These are phyloP conservation scores for Cytospora piceicola DNA, from an alignment of 2,329 filamentous ascomycete species.

Conservation along the genomic window DNA sequence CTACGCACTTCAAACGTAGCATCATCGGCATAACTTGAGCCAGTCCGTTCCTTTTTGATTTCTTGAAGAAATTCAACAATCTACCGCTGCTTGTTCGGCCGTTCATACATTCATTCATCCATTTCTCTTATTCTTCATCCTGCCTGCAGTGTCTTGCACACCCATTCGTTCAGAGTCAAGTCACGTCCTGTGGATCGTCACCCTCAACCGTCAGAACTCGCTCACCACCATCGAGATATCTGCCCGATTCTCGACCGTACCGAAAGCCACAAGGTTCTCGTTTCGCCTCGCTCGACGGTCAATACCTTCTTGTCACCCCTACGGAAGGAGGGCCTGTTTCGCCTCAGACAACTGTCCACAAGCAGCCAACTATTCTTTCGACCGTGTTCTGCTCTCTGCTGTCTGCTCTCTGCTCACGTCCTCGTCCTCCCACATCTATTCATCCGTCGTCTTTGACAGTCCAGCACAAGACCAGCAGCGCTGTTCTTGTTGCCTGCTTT, in stretches of 20 bases:
- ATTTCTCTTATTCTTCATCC: slow-evolving; percentile 14
- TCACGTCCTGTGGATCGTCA: slow-evolving; percentile 6
- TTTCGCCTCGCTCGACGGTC: slow-evolving; percentile 20
- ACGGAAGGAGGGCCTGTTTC: slow-evolving; percentile 26
- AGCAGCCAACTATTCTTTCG: slow-evolving; percentile 2
- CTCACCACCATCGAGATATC: slow-evolving; percentile 8
- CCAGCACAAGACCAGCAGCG: slow-evolving; percentile 37
- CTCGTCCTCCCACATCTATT: slow-evolving; percentile 18
- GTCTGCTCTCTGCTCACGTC: slow-evolving; percentile 7
- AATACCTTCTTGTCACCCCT: slow-evolving; percentile 34
- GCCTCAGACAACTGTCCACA: slow-evolving; percentile 28
- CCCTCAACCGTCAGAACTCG: slow-evolving; percentile 1
- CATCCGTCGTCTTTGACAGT: slow-evolving; percentile 37
- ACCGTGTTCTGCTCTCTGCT: slow-evolving; percentile 1
- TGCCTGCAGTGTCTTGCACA: slow-evolving; percentile 15
- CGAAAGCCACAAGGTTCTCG: slow-evolving; percentile 21
- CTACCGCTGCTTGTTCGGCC: slow-evolving; percentile 29
- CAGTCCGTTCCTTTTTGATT: slow-evolving; percentile 28
- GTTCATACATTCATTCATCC: slow-evolving; percentile 29
- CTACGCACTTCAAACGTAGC: slow-evolving; percentile 18
- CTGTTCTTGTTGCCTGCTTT: slow-evolving; percentile 36
- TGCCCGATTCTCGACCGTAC: slow-evolving; percentile 11
- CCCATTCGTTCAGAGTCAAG: not conserved
- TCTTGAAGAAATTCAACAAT: slow-evolving; percentile 5
- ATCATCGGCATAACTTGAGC: slow-evolving; percentile 23